Evolutionary conservation across 176 grass and related monocot species (phyloP), one percentile per base, ranked within the genome.

Genomic region (Areca catechu): DNA sequence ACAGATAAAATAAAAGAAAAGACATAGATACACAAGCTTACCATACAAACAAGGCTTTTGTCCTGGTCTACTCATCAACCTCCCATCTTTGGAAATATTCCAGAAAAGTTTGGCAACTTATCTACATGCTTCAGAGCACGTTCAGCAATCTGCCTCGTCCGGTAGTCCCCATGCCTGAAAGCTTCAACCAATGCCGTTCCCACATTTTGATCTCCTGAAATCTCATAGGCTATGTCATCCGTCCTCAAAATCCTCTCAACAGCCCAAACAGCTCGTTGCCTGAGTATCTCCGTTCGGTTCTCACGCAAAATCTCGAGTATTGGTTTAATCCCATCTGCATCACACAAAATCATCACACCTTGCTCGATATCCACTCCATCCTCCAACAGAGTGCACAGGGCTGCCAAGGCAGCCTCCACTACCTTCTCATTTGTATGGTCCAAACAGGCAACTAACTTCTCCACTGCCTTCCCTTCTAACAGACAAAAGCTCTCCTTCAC

Each of bases 171-270:
- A 53, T 82, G 54, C 34, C 83, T 79, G 60, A 92, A 92, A 48
- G 88, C 83, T 53, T 79, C 76, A 51, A 85, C 73, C 55, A 93
- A 74, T 20, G 83, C 83, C 57, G 77, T 80, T 49, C 65, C 80
- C 58, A 93, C 66, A 65, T 70, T 75, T 23, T 55, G 70, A 67
- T 77, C 83, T 1, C 67, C 53, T 29, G 70, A 73, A 75, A 64
- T 69, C 25, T 69, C 70, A 74, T 70, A 71, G 22, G 88, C 77
- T 55, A 93, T 93, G 14, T 78, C 69, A 4, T 86, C 79, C 10
- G 57, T 63, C 27, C 89, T 76, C 54, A 93, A 71, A 54, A 93
- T 87, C 77, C 83, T 93, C 74, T 93, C 89, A 1, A 83, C 88
- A 16, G 83, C 83, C 83, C 88, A 93, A 24, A 82, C 72, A 5